These are phyloP conservation scores for Zizania palustris DNA, from an alignment of 202 grass and related monocot species.

Conservation along the genomic window DNA sequence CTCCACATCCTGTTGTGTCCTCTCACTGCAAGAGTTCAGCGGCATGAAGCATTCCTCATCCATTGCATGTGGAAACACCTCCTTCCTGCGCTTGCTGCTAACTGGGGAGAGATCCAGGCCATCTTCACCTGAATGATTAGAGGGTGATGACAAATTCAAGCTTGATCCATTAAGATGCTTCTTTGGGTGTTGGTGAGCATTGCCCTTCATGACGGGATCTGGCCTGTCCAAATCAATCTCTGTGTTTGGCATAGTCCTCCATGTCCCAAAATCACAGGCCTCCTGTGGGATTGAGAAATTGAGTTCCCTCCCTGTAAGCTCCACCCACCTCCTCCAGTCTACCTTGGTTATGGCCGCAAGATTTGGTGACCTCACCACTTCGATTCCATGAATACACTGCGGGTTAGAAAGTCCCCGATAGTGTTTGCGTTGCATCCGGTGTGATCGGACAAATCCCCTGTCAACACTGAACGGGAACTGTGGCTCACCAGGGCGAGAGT, in stretches of 20 bases:
- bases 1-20: constrained; percentile 60
- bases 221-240: constrained; percentile 84
- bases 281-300: constrained; percentile 81
- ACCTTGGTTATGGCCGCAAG: constrained; percentile 58
- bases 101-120: constrained; percentile 86
- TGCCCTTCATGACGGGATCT: constrained; percentile 45
- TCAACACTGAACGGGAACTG: constrained; percentile 87
- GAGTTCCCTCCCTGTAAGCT: constrained; percentile 85
- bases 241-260: constrained; percentile 80
- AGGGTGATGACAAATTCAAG: constrained; percentile 80
- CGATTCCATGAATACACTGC: constrained; percentile 96
- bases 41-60: constrained; percentile 84
- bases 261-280: constrained; percentile 90
- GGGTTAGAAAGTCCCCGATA: constrained; percentile 96
- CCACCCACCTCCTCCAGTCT: constrained; percentile 86
- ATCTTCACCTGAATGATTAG: constrained; percentile 73
- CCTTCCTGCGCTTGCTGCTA: constrained; percentile 83
- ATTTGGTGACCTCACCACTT: constrained; percentile 75
- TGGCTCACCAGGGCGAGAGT: constrained; percentile 77
- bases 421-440: constrained; percentile 96
- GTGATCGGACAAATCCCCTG: constrained; percentile 88
- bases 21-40: constrained; percentile 50
- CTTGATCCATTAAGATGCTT: constrained; percentile 72
- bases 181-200: constrained; percentile 57
- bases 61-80: constrained; percentile 56